Percentiles rank a stretch among this genome's conserved stretches.
Evolutionary conservation across 2,329 filamentous ascomycete species (phyloP).

Genomic region (Fusarium solani-melongenae): DNA sequence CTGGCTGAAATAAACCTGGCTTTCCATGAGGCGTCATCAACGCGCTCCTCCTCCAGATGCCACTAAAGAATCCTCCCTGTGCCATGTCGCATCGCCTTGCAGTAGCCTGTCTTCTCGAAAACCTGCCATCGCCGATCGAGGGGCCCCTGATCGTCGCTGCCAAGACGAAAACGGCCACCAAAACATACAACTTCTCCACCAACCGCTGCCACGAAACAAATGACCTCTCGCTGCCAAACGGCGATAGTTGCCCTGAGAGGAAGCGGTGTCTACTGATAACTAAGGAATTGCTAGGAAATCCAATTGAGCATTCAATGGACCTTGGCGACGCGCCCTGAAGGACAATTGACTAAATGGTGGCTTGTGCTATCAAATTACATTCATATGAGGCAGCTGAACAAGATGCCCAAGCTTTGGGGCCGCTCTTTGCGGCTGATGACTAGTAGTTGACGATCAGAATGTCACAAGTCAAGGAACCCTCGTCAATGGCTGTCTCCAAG

Average conservation of each 20-base stretch:
- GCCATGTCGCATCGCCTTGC: constrained; percentile 21
- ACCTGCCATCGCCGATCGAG: constrained; percentile 26
- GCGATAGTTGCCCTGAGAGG: not conserved
- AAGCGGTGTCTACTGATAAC: not conserved
- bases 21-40: constrained; percentile 6
- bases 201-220: not conserved
- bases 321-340: not conserved
- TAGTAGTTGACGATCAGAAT: constrained; percentile 26
- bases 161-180: constrained; percentile 26
- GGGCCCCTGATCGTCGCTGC: constrained; percentile 29
- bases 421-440: constrained; percentile 29
- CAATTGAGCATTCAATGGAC: not conserved
- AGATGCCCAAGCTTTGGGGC: not conserved
- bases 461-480: constrained; percentile 11
- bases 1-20: not conserved
- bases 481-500: not conserved
- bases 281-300: not conserved
- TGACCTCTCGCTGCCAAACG: not conserved
- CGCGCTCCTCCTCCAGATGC: not conserved
- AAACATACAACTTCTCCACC: constrained; percentile 17
- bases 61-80: constrained; percentile 8
- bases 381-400: not conserved
- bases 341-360: not conserved
- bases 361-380: not conserved
- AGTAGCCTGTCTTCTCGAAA: constrained; percentile 24